These are phyloP conservation scores for Beauveria asiatica DNA, from an alignment of 2,329 filamentous ascomycete species.

Conservation along the genomic window DNA sequence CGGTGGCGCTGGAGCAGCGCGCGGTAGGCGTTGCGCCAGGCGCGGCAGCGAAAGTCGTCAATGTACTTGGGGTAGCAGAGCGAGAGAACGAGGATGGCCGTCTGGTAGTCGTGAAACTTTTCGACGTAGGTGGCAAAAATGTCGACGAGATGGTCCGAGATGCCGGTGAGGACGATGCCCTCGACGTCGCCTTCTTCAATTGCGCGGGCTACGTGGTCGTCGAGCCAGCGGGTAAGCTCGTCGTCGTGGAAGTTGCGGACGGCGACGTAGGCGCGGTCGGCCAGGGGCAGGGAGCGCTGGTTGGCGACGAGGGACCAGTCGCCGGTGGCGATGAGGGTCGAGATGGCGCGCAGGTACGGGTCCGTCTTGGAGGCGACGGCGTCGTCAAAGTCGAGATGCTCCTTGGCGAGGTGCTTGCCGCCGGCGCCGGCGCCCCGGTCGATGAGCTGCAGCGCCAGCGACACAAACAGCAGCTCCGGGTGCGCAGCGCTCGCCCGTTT, in stretches of 20 bases:
- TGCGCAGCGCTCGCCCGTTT: constrained; percentile 56
- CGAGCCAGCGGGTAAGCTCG: constrained; percentile 58
- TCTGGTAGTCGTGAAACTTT: constrained; percentile 71
- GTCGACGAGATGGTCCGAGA: constrained; percentile 64
- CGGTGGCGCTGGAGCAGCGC: constrained; percentile 65
- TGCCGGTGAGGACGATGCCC: constrained; percentile 68
- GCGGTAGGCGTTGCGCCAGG: constrained; percentile 66
- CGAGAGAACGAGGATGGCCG: constrained; percentile 64
- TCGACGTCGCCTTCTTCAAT: constrained; percentile 63
- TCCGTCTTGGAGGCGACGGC: constrained; percentile 57
- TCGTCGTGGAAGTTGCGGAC: constrained; percentile 57
- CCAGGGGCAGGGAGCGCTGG: constrained; percentile 63
- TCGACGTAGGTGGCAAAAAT: constrained; percentile 68
- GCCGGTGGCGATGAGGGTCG: constrained; percentile 66
- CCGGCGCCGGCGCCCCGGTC: constrained; percentile 37
- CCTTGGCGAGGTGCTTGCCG: constrained; percentile 34
- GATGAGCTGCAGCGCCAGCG: constrained; percentile 56
- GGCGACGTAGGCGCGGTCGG: constrained; percentile 67
- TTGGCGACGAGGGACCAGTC: constrained; percentile 68
- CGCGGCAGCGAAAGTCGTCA: constrained; percentile 63
- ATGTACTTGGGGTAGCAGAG: constrained; percentile 70
- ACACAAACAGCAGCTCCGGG: constrained; percentile 60
- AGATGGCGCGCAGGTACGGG: constrained; percentile 71
- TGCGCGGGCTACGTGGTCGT: constrained; percentile 52
- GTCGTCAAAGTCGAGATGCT: constrained; percentile 50